Base-by-base conservation (phyloP, 495 filamentous ascomycete genomes). In the Talaromyces nanjingensis region DNA sequence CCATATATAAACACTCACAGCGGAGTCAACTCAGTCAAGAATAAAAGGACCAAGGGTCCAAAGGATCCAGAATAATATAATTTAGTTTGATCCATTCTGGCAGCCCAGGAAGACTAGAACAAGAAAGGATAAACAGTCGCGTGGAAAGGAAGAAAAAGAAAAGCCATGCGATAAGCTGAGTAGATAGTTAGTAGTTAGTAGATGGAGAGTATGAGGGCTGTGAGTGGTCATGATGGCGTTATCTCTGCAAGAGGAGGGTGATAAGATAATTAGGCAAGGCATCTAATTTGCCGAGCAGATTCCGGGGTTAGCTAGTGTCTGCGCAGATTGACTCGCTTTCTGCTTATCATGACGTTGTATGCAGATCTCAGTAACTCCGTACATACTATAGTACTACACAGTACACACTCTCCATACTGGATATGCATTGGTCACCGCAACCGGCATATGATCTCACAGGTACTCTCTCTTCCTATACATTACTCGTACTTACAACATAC, bases 191-290 rank as follows among this genome's bases (percentile, higher is more conserved):
- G n/a, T n/a, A n/a, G n/a, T n/a, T n/a, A n/a, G n/a, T n/a, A n/a
- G n/a, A n/a, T n/a, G 12, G 12, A 42, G 11, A 42, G 49, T n/a
- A 9, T 5, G 49, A 53, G 2, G 12, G 39, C 31, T 33, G 31
- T 47, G 45, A 49, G 22, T 56, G 27, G 53, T 56, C 53, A 56
- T 56, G 53, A 56, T 56, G 53, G 53, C 53, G 53, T 29, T 54
- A 54, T 54, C 49, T 54, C 18, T 16, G 22, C 22, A 11, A 2
- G 3, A 14, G 34, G 7, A 3, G 42, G 42, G 53, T 29, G 53
- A 55, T 55, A 55, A 55, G 52, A 29, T 55, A 6, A 29, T 16
- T 16, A 3, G 4, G 39, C 6, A 6, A 11, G 42, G 5, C 42
- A 18, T 18, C 1, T 49, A n/a, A 49, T 49, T 49, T 18, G 45